Evolutionary conservation across 192 early-diverging fungal species (phyloP), one percentile per base, ranked within the genome.

Genomic region (Phycomyces nitens): DNA sequence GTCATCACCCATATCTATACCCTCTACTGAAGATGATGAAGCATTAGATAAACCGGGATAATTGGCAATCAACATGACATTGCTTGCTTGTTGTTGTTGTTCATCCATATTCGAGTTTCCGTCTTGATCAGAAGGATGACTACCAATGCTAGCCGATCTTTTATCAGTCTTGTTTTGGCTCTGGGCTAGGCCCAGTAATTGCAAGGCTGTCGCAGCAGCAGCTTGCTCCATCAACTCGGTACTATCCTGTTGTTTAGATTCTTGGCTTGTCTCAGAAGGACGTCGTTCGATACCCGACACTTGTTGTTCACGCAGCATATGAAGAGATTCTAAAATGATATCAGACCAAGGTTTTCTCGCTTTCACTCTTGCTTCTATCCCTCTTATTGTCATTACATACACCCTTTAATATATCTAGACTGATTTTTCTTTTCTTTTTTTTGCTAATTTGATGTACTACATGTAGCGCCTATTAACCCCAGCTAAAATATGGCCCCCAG

Each of bases 121-220:
- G 7, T 34, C 29, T 34, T 34, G 29, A 34, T 34, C 29, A 34
- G 29, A 34, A 34, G 29, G 29, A 7, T 34, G 29, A 34, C 29
- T 34, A 7, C 29, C 24, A 18, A 15, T 18, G 14, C 42, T 42
- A 20, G 52, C 21, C 14, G 21, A 43, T 23, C 27, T 5, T 57
- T 62, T 62, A 8, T 43, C 26, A 50, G 60, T 60, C 18, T 55
- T 53, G 0, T 26, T 18, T 16, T 56, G 43, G 16, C 15, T 29
- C 40, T 62, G 52, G 6, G 59, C 27, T 51, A 69, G 34, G 1
- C 66, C 66, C 6, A 69, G 18, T 8, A 69, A 12, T 15, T 69
- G 66, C 40, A 69, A 38, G 11, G 69, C 69, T 0, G 62, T 70
- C 7, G 63, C 62, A 43, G 69, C 69, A 12, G 62, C 62, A 15